Evolutionary conservation across 768 basidiomycete genomes (phyloP).

Genomic region (Russula sp.): DNA sequence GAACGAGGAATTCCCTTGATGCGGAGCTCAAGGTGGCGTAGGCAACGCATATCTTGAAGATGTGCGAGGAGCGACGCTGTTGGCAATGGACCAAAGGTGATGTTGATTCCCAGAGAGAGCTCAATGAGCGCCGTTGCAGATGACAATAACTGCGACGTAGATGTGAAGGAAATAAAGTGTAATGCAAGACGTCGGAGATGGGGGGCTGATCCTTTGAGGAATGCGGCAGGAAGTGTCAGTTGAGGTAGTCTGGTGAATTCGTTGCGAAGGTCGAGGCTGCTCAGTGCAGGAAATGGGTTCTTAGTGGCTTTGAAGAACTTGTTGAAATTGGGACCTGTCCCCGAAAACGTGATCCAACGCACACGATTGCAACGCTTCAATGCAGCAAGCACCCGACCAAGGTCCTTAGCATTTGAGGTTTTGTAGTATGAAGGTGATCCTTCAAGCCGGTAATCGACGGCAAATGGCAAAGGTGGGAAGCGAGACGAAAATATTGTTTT

Average conservation of each 20-base stretch:
- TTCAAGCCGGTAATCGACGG: too few species aligned
- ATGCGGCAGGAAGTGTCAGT: background rate
- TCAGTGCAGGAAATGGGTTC: background rate
- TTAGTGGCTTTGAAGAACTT: background rate
- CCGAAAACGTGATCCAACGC: background rate
- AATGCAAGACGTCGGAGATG: background rate
- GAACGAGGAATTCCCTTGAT: background rate
- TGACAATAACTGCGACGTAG: background rate
- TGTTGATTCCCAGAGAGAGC: background rate
- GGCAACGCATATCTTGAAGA: background rate
- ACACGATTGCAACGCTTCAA: background rate
- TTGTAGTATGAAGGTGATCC: too few species aligned
- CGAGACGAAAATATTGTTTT: too few species aligned
- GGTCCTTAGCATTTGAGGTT: too few species aligned
- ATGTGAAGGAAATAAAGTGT: too few species aligned
- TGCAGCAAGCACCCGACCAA: background rate
- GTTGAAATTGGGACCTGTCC: too few species aligned
- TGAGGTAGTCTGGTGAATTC: background rate
- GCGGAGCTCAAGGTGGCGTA: background rate
- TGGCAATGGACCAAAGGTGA: background rate
- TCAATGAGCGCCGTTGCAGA: background rate
- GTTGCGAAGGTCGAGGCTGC: background rate
- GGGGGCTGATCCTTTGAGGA: background rate
- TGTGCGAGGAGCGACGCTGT: too few species aligned
- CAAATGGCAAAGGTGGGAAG: too few species aligned